Conservation (phyloP, 306 rosid genomes). For the Medicago ruthenica region DNA sequence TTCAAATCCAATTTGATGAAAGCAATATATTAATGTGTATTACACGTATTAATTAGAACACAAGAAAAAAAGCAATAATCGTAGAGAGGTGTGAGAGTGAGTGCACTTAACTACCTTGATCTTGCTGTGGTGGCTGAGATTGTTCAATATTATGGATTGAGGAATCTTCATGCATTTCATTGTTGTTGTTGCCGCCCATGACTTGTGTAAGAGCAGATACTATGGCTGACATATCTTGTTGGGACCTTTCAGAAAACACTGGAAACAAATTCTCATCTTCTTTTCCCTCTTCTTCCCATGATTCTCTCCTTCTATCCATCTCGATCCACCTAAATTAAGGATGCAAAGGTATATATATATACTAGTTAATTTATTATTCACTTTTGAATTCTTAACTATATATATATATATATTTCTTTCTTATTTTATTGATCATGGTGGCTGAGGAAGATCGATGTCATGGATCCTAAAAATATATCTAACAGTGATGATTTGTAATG, state of each 20-base stretch:
- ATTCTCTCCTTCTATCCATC: not conserved
- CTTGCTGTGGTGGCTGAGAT: conserved; percentile 47
- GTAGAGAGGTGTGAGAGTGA: not conserved
- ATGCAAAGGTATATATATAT: too few species aligned
- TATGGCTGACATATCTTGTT: conserved; percentile 77
- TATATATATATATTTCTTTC: too few species aligned
- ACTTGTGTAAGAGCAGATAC: conserved; percentile 80
- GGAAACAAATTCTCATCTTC: conserved; percentile 68
- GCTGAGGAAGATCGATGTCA: too few species aligned
- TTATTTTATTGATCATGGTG: too few species aligned
- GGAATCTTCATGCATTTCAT: conserved; percentile 16
- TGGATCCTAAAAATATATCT: too few species aligned
- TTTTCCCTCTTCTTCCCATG: conserved; percentile 55
- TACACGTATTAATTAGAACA: not conserved
- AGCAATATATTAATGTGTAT: not conserved
- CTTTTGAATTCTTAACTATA: too few species aligned
- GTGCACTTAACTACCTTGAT: conserved; percentile 59
- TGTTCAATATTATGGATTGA: conserved; percentile 29
- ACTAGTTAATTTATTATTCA: too few species aligned
- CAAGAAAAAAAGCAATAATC: not conserved
- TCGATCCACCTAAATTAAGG: not conserved
- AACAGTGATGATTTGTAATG: too few species aligned
- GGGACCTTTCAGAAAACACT: conserved; percentile 70
- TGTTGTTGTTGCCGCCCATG: conserved; percentile 55
- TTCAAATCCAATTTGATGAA: not conserved